Percentiles rank a stretch among this genome's conserved stretches.
These are phyloP conservation scores for Beauveria scarabaeidicola DNA, from an alignment of 2,329 filamentous ascomycete genomes.

Conservation along the genomic window DNA sequence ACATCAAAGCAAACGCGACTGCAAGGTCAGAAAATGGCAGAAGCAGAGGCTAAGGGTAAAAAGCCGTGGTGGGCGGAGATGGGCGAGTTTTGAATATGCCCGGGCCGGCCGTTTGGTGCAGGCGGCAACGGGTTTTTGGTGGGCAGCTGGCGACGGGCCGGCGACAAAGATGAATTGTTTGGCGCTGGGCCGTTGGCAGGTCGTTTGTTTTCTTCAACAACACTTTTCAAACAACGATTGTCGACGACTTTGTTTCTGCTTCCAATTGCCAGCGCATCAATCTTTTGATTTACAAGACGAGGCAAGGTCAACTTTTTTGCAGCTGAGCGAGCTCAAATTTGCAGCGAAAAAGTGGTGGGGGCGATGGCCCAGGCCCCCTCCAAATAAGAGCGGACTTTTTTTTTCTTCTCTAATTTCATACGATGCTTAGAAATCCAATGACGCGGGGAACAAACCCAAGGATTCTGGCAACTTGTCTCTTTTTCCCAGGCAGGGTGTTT, in stretches of 20 bases:
- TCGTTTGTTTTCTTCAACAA: neutral
- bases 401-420: neutral
- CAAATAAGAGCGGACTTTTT: neutral
- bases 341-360: neutral
- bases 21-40: neutral
- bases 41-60: neutral
- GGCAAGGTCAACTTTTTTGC: neutral
- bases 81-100: neutral
- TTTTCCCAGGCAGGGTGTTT: neutral
- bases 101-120: neutral
- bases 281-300: neutral
- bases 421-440: conserved; percentile 13
- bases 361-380: neutral
- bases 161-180: neutral
- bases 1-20: neutral
- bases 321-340: neutral
- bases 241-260: neutral
- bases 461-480: neutral
- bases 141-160: conserved; percentile 9
- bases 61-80: conserved; percentile 7
- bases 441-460: neutral
- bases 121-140: neutral
- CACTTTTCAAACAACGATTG: neutral
- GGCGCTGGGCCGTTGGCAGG: neutral
- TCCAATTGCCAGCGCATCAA: neutral